Conservation (phyloP, 768 basidiomycete species). For the Lentinula sp. region DNA sequence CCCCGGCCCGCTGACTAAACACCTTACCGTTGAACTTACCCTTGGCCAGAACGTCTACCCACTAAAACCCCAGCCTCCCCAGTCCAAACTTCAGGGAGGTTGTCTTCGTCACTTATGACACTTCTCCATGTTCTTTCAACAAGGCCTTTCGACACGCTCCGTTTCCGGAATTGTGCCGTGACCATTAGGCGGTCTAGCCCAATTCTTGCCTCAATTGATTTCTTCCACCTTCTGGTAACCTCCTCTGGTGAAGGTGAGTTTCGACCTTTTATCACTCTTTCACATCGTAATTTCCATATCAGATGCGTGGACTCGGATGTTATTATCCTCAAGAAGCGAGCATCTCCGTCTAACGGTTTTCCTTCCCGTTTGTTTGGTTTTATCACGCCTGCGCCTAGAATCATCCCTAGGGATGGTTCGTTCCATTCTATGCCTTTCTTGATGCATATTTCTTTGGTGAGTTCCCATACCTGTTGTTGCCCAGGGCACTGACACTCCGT, state of each 20-base stretch:
- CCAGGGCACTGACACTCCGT: conserved; percentile 16
- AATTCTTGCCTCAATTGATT: conserved; percentile 9
- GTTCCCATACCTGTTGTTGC: conserved; percentile 17
- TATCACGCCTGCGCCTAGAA: conserved; percentile 11
- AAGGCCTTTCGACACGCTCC: conserved; percentile 3
- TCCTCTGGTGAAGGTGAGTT: conserved; percentile 5
- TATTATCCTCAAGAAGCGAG: conserved; percentile 16
- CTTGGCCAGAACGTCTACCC: conserved; percentile 15
- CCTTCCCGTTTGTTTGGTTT: neutral
- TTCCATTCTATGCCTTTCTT: conserved; percentile 12
- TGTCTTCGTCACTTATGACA: conserved; percentile 10
- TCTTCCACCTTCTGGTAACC: conserved; percentile 11
- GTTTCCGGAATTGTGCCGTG: conserved; percentile 8
- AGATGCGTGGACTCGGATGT: conserved; percentile 21
- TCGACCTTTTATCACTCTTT: conserved; percentile 15
- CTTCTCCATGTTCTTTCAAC: conserved; percentile 17
- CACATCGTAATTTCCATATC: conserved; percentile 22
- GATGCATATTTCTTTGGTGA: conserved; percentile 11
- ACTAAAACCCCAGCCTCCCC: conserved; percentile 23
- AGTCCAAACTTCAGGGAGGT: conserved; percentile 14
- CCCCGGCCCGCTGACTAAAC: neutral
- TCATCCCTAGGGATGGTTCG: conserved; percentile 10
- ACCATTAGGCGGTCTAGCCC: conserved; percentile 13
- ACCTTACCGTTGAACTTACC: neutral
- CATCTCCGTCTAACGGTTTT: conserved; percentile 5